Conservation (phyloP, 768 basidiomycete species). For the Leccinum olivaceopallidum region DNA sequence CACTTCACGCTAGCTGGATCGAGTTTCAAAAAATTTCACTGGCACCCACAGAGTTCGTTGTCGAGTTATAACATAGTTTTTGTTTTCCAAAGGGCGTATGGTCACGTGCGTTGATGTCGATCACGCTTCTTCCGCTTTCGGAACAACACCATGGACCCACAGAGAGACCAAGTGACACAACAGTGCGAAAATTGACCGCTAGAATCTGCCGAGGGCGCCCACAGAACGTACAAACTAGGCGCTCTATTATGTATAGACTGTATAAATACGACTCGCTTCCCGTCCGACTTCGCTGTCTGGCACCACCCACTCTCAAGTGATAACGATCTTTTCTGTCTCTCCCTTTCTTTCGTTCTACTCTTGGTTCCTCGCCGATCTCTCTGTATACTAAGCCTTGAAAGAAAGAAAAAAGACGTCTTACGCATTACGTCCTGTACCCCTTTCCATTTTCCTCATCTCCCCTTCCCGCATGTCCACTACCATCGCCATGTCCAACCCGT, state of each 20-base stretch:
- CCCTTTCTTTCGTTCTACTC: not conserved
- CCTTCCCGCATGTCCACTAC: not conserved
- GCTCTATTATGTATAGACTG: not conserved
- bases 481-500: conserved; percentile 10
- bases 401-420: not conserved
- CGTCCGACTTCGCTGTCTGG: conserved; percentile 14
- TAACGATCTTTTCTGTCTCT: not conserved
- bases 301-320: conserved; percentile 14
- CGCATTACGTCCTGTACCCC: not conserved
- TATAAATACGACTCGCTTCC: conserved; percentile 20
- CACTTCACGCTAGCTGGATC: not conserved
- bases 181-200: not conserved
- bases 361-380: not conserved
- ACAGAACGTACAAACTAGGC: conserved; percentile 15
- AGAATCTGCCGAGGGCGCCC: not conserved
- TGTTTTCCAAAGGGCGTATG: conserved; percentile 4
- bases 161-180: not conserved
- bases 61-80: conserved; percentile 8
- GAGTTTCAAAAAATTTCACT: conserved; percentile 5
- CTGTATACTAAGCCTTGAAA: not conserved
- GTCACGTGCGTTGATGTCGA: conserved; percentile 25
- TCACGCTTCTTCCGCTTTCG: conserved; percentile 9
- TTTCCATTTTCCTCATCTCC: not conserved
- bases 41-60: conserved; percentile 12
- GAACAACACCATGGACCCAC: conserved; percentile 27